Evolutionary conservation across 169 alveolate species (phyloP).

Genomic region (Plasmodium vinckei): DNA sequence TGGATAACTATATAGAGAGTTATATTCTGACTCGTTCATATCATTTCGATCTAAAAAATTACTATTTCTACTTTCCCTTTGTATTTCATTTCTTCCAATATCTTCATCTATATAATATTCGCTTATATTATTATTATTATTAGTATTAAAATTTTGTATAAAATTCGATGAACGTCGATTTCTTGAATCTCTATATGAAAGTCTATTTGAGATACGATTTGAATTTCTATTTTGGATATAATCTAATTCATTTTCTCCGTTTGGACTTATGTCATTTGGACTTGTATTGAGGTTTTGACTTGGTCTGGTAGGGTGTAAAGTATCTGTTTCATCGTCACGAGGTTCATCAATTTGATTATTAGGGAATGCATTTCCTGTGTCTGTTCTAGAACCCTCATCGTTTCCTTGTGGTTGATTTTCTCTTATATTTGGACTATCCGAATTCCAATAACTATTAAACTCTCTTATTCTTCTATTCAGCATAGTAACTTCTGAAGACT

Average conservation of each 20-base stretch:
- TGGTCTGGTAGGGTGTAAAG: no score
- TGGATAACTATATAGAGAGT: constrained; percentile 24
- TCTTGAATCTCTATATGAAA: constrained; percentile 26
- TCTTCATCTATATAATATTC: neutral
- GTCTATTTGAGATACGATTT: constrained; percentile 5
- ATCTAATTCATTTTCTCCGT: constrained; percentile 11
- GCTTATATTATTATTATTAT: neutral
- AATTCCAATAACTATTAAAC: constrained; percentile 50
- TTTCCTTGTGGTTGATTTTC: neutral
- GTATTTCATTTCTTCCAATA: neutral
- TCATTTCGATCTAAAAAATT: neutral
- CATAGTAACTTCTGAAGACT: constrained; percentile 73
- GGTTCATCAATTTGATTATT: neutral
- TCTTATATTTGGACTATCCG: constrained; percentile 8
- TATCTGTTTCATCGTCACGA: neutral
- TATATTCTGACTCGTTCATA: constrained; percentile 9
- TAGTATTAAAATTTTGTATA: neutral
- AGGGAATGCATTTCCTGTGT: neutral
- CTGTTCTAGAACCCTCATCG: neutral
- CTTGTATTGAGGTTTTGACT: no score
- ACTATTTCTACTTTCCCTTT: neutral
- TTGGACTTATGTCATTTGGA: neutral
- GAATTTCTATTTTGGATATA: constrained; percentile 1
- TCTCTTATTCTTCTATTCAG: constrained; percentile 62
- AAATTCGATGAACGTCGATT: constrained; percentile 18